Evolutionary conservation across 768 basidiomycete species (phyloP), one percentile per base, ranked within the genome.

Genomic region (Suillus subaureus): DNA sequence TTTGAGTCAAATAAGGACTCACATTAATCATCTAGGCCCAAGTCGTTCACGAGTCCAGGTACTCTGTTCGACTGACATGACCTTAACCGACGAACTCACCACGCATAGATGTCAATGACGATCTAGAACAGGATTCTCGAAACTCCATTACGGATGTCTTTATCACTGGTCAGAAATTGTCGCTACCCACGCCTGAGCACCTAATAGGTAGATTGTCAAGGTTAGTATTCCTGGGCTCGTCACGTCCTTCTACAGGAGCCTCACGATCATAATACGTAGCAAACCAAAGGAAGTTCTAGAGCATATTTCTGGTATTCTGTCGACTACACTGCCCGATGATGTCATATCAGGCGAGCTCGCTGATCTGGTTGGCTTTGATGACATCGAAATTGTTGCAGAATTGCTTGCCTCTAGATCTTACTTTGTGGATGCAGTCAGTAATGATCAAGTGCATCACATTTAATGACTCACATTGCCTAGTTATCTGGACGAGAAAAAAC

Each of bases 321-420:
- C 83, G 1, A 87, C 86, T 7, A 68, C 78, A 28, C 80, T 79
- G 45, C 78, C 80, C 6, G 83, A 90, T 68, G 92, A 95, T 37
- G 87, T 85, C 26, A 90, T 97, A 37, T 91, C 93, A 33, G 85
- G 79, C 33, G 90, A 93, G 69, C 74, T 98, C 12, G 86, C 85
- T 9, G 96, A 97, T 66, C 79, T 93, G 12, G 74, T 96, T 56
- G 97, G 96, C 3, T 93, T 89, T 73, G 92, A 97, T 60, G 85
- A 90, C 21, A 87, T 98, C 57, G 93, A 93, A 33, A 79, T 95
- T 40, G 87, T 91, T 9, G 85, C 85, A 78, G 85, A 91, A 49
- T 83, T 97, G 33, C 75, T 97, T 2, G 73, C 80, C 21, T 81
- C 87, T 37, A 87, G 96, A 26, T 67, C 69, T 8, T 72, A 75